A percentile compares a stretch with the other conserved stretches of the same genome.
These are phyloP conservation scores for Hypoxylon sp. DNA, from an alignment of 2,329 filamentous ascomycete genomes.

Conservation along the genomic window DNA sequence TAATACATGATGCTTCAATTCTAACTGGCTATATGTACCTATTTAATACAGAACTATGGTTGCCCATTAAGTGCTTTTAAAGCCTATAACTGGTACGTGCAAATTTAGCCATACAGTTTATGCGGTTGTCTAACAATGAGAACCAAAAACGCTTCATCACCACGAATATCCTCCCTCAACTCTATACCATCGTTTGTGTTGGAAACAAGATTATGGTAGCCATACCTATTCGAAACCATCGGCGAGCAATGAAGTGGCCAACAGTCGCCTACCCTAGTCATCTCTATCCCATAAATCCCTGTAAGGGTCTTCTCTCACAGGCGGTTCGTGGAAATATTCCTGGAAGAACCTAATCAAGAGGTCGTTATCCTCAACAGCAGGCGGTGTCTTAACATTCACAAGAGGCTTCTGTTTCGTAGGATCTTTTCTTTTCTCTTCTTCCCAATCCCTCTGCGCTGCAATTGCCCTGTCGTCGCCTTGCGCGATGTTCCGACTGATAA, in stretches of 20 bases:
- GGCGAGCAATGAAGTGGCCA: not conserved
- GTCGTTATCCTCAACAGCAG: constrained; percentile 24
- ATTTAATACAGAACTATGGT: no score
- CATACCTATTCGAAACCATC: not conserved
- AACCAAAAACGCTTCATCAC: not conserved
- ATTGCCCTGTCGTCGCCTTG: constrained; percentile 15
- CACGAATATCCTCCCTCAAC: not conserved
- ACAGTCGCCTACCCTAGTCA: not conserved
- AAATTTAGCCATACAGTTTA: not conserved
- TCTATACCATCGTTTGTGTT: not conserved
- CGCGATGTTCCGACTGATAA: constrained; percentile 20
- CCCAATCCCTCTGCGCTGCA: constrained; percentile 5
- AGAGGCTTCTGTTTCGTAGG: constrained; percentile 11
- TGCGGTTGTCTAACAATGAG: not conserved
- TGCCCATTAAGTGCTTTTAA: not conserved
- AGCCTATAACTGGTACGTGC: not conserved
- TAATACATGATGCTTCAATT: no score
- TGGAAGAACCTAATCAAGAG: constrained; percentile 29
- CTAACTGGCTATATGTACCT: no score
- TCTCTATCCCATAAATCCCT: constrained; percentile 18
- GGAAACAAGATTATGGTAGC: not conserved
- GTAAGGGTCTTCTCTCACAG: constrained; percentile 24
- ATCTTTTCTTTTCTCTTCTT: not conserved
- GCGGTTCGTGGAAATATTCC: constrained; percentile 32
- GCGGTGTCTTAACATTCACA: constrained; percentile 23